Conservation (phyloP, 2,329 filamentous ascomycete genomes). For the Talaromyces sp. region DNA sequence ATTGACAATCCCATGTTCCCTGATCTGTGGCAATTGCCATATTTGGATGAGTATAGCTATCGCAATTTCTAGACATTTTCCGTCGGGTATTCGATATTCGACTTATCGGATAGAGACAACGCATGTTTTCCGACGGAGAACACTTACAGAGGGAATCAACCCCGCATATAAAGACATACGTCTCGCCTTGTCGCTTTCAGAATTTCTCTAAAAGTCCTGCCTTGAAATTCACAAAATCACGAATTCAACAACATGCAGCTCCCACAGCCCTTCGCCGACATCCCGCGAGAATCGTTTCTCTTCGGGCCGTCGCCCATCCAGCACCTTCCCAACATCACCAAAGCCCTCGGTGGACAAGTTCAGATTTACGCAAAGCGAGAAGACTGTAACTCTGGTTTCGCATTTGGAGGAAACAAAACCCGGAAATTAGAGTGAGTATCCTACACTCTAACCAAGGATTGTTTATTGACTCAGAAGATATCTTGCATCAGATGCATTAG, state of each 20-base stretch:
- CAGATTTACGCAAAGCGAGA: constrained; percentile 67
- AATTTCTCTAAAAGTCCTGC: background rate
- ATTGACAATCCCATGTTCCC: constrained; percentile 1
- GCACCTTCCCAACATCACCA: constrained; percentile 59
- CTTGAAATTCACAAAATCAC: background rate
- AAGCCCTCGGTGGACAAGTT: constrained; percentile 54
- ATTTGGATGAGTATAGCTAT: constrained; percentile 10
- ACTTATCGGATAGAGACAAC: background rate
- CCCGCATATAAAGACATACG: background rate
- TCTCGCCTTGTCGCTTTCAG: background rate
- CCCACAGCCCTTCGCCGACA: constrained; percentile 58
- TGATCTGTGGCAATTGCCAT: constrained; percentile 8
- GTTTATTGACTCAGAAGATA: no score
- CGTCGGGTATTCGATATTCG: background rate
- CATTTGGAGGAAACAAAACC: constrained; percentile 65
- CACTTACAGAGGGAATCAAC: background rate
- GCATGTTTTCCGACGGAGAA: background rate
- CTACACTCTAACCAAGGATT: no score
- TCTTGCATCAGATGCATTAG: constrained; percentile 58
- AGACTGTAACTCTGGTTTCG: constrained; percentile 64
- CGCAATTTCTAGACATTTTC: background rate
- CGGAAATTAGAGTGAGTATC: constrained; percentile 54
- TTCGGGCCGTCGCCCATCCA: constrained; percentile 67
- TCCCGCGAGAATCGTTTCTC: constrained; percentile 57
- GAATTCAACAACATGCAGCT: constrained; percentile 29